Evolutionary conservation across 1,139 yeast species (phyloP).

Genomic region (Ogataea hybrid): DNA sequence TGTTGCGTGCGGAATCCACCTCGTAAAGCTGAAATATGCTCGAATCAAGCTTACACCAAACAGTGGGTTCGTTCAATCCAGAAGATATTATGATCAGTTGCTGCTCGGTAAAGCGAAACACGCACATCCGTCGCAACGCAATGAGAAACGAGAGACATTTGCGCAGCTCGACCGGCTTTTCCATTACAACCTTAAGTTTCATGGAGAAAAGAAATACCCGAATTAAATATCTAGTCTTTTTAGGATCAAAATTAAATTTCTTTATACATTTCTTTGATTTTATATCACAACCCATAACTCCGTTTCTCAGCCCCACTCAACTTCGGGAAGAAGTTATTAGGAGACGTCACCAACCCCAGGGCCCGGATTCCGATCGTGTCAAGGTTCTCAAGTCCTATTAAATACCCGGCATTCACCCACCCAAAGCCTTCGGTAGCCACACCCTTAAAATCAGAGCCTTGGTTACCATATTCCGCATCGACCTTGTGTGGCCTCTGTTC

Average conservation of each 20-base stretch:
- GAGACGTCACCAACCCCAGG: slow-evolving; percentile 80
- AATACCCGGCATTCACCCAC: slow-evolving; percentile 90
- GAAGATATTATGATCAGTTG: slow-evolving; percentile 50
- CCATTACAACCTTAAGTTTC: slow-evolving; percentile 26
- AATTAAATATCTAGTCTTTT: too few relatives aligned
- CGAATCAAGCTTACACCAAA: slow-evolving; percentile 54
- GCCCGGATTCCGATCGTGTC: slow-evolving; percentile 72
- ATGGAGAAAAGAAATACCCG: slow-evolving; percentile 8
- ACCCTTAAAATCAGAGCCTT: slow-evolving; percentile 89
- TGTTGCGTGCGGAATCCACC: slow-evolving; percentile 47
- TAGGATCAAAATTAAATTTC: not conserved
- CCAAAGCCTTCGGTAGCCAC: slow-evolving; percentile 97
- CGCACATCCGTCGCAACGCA: slow-evolving; percentile 37
- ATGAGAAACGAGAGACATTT: slow-evolving; percentile 35
- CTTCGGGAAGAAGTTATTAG: slow-evolving; percentile 60
- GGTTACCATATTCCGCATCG: slow-evolving; percentile 96
- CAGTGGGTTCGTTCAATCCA: slow-evolving; percentile 54
- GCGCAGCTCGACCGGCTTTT: slow-evolving; percentile 23
- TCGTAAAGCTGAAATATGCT: slow-evolving; percentile 46
- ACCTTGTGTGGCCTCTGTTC: slow-evolving; percentile 87
- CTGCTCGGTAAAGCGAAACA: slow-evolving; percentile 46
- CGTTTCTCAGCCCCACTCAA: slow-evolving; percentile 46
- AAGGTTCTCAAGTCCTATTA: slow-evolving; percentile 70
- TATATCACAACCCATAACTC: slow-evolving; percentile 35
- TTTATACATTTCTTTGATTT: not conserved